phyloP scores from a whole-genome alignment of 2,329 filamentous ascomycete species.

The Gremmenia infestans region DNA sequence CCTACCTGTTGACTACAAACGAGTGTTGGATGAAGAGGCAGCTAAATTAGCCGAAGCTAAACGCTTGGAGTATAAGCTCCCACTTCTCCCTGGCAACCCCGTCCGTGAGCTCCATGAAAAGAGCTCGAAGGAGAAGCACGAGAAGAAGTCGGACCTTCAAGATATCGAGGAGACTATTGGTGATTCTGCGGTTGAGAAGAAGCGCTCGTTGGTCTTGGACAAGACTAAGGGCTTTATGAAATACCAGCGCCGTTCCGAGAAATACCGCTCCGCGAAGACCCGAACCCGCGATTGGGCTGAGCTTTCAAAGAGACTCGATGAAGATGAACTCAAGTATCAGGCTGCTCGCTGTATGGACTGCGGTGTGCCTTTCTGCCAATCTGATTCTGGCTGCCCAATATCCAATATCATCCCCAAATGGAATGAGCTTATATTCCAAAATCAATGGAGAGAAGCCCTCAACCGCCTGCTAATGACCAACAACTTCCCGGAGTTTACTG shows the following conservation, averaged over 20 bases:
- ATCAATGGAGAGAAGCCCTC: conserved; percentile 81
- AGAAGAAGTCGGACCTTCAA: conserved; percentile 62
- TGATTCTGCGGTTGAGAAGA: conserved; percentile 82
- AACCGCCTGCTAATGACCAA: conserved; percentile 93
- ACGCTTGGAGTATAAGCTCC: conserved; percentile 76
- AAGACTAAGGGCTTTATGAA: conserved; percentile 98
- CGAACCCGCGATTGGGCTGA: conserved; percentile 92
- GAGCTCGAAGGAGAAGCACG: conserved; percentile 52
- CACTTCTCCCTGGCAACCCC: conserved; percentile 64
- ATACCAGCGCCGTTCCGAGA: conserved; percentile 87
- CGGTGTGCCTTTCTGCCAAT: conserved; percentile 96
- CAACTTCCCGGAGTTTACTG: conserved; percentile 98
- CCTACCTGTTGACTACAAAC: conserved; percentile 92
- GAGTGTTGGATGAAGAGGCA: conserved; percentile 79
- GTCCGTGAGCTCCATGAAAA: conserved; percentile 49
- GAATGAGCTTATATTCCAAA: conserved; percentile 62
- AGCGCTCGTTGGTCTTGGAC: conserved; percentile 86
- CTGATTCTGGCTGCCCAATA: conserved; percentile 91
- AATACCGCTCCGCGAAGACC: conserved; percentile 80
- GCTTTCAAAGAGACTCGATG: conserved; percentile 77
- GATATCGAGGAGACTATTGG: conserved; percentile 91
- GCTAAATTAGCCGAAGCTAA: conserved; percentile 81
- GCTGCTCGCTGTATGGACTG: conserved; percentile 98
- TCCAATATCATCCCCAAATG: conserved; percentile 97
- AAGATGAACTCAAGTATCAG: conserved; percentile 96